A percentile compares a stretch with the other conserved stretches of the same genome.
phyloP scores from a whole-genome alignment of 2,329 filamentous ascomycete species.

The Fusarium beomiforme region DNA sequence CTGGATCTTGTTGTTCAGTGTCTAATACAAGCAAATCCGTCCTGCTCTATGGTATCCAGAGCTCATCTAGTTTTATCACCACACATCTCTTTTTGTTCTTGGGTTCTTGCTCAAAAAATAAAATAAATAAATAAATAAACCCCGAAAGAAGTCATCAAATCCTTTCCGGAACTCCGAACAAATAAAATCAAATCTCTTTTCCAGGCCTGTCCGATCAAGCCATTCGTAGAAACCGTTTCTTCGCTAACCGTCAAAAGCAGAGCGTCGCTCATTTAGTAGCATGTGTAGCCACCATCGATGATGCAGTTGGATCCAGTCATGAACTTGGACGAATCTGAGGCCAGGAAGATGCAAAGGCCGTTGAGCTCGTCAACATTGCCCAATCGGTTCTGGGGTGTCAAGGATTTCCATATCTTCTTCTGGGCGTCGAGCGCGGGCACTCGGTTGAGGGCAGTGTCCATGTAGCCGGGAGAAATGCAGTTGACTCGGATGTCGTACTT shows the following conservation, averaged over 20 bases:
- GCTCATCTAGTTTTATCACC: slow-evolving; percentile 32
- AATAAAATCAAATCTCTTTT: slow-evolving; percentile 21
- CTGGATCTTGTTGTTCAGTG: slow-evolving; percentile 13
- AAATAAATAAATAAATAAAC: slow-evolving; percentile 6
- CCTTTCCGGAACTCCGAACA: slow-evolving; percentile 35
- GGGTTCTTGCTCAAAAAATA: not conserved
- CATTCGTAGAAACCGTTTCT: not conserved
- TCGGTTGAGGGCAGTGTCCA: slow-evolving; percentile 85
- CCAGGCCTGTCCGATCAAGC: not conserved
- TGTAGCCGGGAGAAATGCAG: slow-evolving; percentile 86
- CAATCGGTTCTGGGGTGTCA: slow-evolving; percentile 78
- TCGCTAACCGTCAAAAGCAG: not conserved
- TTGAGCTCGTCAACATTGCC: slow-evolving; percentile 81
- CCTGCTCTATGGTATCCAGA: slow-evolving; percentile 33
- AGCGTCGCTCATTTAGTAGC: slow-evolving; percentile 57
- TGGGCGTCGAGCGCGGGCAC: slow-evolving; percentile 81
- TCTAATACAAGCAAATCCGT: slow-evolving; percentile 18
- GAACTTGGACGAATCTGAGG: slow-evolving; percentile 76
- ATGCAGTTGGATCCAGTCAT: slow-evolving; percentile 81
- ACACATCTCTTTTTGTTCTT: slow-evolving; percentile 14
- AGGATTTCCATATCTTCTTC: slow-evolving; percentile 81
- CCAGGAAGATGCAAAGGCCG: slow-evolving; percentile 79
- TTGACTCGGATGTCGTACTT: slow-evolving; percentile 84
- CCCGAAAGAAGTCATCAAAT: slow-evolving; percentile 17
- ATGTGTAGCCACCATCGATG: slow-evolving; percentile 76